Evolutionary conservation across 2,329 filamentous ascomycete species (phyloP).

Genomic region (Incumbomyces lentus): DNA sequence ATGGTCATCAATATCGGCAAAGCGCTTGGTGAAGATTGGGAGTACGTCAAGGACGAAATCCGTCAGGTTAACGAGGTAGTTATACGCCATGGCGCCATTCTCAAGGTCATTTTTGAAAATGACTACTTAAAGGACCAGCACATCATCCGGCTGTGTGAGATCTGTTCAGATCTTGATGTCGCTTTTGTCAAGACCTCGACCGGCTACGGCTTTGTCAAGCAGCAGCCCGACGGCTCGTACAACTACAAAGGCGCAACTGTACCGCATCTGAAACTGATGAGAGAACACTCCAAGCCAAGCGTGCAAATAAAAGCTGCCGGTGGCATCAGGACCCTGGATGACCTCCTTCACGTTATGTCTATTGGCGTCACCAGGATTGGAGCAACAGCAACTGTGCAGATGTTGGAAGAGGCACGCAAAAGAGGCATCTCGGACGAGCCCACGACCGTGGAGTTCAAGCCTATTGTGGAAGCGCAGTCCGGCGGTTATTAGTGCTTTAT

Average conservation of each 20-base stretch:
- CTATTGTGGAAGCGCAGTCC: too few relatives aligned
- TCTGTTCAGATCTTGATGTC: conserved; percentile 43
- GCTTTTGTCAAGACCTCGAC: conserved; percentile 53
- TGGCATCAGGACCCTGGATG: conserved; percentile 47
- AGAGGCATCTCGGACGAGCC: conserved; percentile 38
- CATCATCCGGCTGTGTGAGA: conserved; percentile 44
- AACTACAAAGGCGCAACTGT: conserved; percentile 45
- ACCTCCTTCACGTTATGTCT: conserved; percentile 44
- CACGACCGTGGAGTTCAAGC: background rate
- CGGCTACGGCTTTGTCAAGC: conserved; percentile 52
- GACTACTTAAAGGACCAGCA: conserved; percentile 44
- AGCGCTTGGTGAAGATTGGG: conserved; percentile 27
- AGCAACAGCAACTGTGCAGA: conserved; percentile 44
- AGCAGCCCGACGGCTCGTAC: conserved; percentile 40
- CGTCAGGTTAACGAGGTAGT: conserved; percentile 41
- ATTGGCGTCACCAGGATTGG: conserved; percentile 48
- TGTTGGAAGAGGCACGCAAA: conserved; percentile 44
- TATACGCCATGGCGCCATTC: conserved; percentile 27
- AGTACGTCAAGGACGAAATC: conserved; percentile 20
- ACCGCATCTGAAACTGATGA: conserved; percentile 45
- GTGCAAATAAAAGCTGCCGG: conserved; percentile 51
- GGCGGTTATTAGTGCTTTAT: too few relatives aligned
- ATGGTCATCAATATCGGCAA: conserved; percentile 54
- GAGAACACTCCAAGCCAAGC: conserved; percentile 30
- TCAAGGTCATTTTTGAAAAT: conserved; percentile 56